These are phyloP conservation scores for Macadamia tetraphylla DNA, from an alignment of 164 flowering plant species.

Conservation along the genomic window DNA sequence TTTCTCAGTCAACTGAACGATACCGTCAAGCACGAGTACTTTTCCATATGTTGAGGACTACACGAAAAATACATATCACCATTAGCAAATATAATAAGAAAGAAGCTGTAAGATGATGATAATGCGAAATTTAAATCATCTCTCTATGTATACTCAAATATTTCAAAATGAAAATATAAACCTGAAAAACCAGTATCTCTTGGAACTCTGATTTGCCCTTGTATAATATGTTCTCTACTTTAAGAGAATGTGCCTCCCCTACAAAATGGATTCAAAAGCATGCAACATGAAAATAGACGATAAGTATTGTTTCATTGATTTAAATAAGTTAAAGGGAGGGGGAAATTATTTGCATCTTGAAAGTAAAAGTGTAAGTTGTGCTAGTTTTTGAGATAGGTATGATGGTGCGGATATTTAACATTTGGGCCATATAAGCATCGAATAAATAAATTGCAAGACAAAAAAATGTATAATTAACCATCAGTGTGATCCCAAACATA, in stretches of 20 bases:
- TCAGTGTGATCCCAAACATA: too few species aligned
- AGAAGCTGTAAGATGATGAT: background rate
- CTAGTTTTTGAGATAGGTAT: too few species aligned
- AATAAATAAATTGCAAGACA: too few species aligned
- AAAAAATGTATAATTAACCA: too few species aligned
- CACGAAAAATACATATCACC: constrained; percentile 11
- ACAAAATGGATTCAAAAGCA: constrained; percentile 8
- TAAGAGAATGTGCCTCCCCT: constrained; percentile 96
- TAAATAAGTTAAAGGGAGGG: too few species aligned
- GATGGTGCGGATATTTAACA: too few species aligned
- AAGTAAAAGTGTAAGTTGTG: too few species aligned
- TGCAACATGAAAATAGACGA: background rate
- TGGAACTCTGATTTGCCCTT: constrained; percentile 72
- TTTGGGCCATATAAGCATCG: too few species aligned
- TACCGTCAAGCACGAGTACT: constrained; percentile 97
- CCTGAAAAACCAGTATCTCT: constrained; percentile 94
- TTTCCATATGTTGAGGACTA: constrained; percentile 87
- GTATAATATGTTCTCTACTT: constrained; percentile 70
- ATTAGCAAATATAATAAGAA: background rate
- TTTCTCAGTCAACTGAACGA: constrained; percentile 93
- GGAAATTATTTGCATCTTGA: too few species aligned
- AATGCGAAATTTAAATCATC: background rate
- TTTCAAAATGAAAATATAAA: constrained; percentile 17
- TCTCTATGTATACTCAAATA: background rate
- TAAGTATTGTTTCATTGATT: too few species aligned